phyloP scores from a whole-genome alignment of 306 rosid genomes.

The Notholithocarpus densiflorus region DNA sequence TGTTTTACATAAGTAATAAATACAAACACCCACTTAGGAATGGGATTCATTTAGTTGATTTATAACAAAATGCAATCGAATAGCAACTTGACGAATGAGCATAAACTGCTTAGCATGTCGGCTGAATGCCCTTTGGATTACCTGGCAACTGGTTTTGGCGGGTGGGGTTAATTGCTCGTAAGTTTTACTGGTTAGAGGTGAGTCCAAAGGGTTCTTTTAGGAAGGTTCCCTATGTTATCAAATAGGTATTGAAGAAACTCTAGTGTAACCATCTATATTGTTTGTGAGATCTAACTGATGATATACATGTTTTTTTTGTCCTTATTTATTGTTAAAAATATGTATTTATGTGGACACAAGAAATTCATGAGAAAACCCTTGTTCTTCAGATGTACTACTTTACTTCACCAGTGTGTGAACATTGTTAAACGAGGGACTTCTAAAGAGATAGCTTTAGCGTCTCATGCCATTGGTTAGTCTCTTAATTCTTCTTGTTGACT shows the following conservation, averaged over 20 bases:
- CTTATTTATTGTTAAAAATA: background rate
- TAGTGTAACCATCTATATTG: background rate
- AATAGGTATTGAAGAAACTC: background rate
- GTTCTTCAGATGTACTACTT: slow-evolving; percentile 71
- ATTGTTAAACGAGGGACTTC: slow-evolving; percentile 73
- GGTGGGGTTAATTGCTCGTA: too few species aligned
- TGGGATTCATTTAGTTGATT: background rate
- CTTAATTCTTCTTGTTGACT: slow-evolving; percentile 12
- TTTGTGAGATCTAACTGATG: background rate
- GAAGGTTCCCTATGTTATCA: too few species aligned
- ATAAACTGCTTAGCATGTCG: too few species aligned
- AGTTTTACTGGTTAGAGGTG: too few species aligned
- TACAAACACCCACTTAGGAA: background rate
- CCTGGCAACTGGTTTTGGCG: too few species aligned
- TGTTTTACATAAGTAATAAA: background rate
- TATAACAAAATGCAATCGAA: background rate
- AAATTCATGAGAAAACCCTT: background rate
- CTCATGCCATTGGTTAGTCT: slow-evolving; percentile 70
- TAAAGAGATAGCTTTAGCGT: slow-evolving; percentile 76
- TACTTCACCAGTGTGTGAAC: slow-evolving; percentile 79
- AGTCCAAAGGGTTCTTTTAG: too few species aligned
- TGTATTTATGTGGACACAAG: background rate
- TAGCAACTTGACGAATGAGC: background rate
- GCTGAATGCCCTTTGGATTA: too few species aligned
- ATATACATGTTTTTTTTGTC: background rate